Conservation (phyloP, 768 basidiomycete genomes). For the Suillus bovinus region DNA sequence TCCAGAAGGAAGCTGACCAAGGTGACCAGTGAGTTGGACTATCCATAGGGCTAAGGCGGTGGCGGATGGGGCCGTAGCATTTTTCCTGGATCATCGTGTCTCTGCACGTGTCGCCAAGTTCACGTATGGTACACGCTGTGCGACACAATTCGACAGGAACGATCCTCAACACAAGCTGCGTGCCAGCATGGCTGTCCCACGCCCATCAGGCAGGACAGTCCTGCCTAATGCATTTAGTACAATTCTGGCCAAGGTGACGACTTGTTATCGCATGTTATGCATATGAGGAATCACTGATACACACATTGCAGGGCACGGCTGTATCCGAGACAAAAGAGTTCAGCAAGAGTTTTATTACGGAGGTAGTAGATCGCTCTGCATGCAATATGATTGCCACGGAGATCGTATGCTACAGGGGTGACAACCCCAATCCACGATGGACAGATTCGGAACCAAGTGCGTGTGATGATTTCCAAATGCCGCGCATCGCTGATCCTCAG, state of each 20-base stretch:
- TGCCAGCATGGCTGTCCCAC: conserved; percentile 27
- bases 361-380: conserved; percentile 27
- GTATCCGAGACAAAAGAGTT: conserved; percentile 34
- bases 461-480: background rate
- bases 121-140: conserved; percentile 39
- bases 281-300: background rate
- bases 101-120: conserved; percentile 39
- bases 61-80: conserved; percentile 45
- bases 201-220: conserved; percentile 33
- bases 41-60: conserved; percentile 44
- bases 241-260: conserved; percentile 28
- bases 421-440: conserved; percentile 27
- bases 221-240: conserved; percentile 34
- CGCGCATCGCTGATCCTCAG: conserved; percentile 1
- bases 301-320: conserved; percentile 23
- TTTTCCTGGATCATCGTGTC: conserved; percentile 45
- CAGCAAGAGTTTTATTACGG: conserved; percentile 33
- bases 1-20: background rate
- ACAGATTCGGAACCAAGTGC: conserved; percentile 31
- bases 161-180: conserved; percentile 32
- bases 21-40: background rate
- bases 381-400: conserved; percentile 33
- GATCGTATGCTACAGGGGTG: conserved; percentile 31
- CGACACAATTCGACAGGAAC: conserved; percentile 29
- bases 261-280: background rate